phyloP scores from a whole-genome alignment of 768 basidiomycete genomes.

The Boletellus ananas region DNA sequence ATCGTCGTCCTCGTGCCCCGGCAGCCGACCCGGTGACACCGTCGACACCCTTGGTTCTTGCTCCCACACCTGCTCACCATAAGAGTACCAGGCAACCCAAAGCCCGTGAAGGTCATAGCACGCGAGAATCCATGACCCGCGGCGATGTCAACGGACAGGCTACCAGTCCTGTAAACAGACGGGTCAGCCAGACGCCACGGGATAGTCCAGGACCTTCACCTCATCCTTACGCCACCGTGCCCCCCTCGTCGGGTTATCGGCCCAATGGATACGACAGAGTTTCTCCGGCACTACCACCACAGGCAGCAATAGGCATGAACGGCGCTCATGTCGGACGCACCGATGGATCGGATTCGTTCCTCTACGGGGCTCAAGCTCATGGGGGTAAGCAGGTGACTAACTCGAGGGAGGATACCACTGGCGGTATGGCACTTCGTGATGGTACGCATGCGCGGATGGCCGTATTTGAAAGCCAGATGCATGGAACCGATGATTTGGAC shows the following conservation, averaged over 20 bases:
- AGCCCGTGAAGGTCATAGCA: slow-evolving; percentile 43
- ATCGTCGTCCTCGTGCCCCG: slow-evolving; percentile 46
- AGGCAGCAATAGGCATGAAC: slow-evolving; percentile 36
- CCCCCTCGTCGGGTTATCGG: slow-evolving; percentile 56
- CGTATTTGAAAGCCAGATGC: slow-evolving; percentile 67
- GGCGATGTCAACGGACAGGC: slow-evolving; percentile 60
- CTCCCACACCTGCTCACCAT: slow-evolving; percentile 63
- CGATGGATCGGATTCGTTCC: slow-evolving; percentile 64
- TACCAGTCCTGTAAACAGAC: slow-evolving; percentile 60
- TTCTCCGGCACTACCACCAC: slow-evolving; percentile 41
- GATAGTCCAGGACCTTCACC: slow-evolving; percentile 47
- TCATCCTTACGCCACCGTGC: slow-evolving; percentile 72
- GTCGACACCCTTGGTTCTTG: slow-evolving; percentile 56
- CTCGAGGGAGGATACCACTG: slow-evolving; percentile 52
- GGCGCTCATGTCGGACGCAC: slow-evolving; percentile 40
- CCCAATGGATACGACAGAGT: slow-evolving; percentile 52
- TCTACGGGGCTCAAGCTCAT: slow-evolving; percentile 52
- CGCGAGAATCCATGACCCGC: slow-evolving; percentile 45
- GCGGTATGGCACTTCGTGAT: slow-evolving; percentile 34
- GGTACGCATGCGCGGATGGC: slow-evolving; percentile 48
- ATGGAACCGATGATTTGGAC: slow-evolving; percentile 53
- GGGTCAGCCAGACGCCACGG: slow-evolving; percentile 62
- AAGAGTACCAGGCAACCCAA: slow-evolving; percentile 51
- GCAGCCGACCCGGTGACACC: slow-evolving; percentile 54
- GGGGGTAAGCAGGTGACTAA: slow-evolving; percentile 47